Conservation (phyloP, 345 rosid species). For the Anacardium occidentale region DNA sequence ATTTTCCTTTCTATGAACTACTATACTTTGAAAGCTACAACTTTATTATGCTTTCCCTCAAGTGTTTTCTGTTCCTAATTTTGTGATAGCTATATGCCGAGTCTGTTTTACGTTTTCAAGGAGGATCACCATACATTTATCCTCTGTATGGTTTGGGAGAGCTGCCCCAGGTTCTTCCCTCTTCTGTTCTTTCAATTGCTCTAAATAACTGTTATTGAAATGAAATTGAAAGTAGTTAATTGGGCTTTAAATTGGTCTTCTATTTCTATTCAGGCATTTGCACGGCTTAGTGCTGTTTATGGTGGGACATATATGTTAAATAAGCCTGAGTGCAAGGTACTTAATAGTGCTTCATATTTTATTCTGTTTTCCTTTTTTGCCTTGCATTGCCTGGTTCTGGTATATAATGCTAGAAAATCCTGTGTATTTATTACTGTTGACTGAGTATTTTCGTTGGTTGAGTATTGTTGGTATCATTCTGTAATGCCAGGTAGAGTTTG, state of each 20-base stretch:
- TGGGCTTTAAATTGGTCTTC: background rate
- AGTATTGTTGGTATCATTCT: slow-evolving; percentile 21
- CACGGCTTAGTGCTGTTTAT: slow-evolving; percentile 95
- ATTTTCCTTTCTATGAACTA: background rate
- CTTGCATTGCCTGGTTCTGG: background rate
- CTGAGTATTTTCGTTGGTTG: slow-evolving; percentile 7
- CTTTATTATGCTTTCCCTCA: slow-evolving; percentile 9
- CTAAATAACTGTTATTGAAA: background rate
- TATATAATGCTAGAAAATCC: background rate
- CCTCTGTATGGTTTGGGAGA: slow-evolving; percentile 97
- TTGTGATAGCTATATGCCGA: slow-evolving; percentile 74
- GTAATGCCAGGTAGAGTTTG: slow-evolving; percentile 70
- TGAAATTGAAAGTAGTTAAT: background rate
- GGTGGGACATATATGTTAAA: slow-evolving; percentile 98
- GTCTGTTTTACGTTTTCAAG: slow-evolving; percentile 96
- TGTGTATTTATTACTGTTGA: slow-evolving; percentile 1
- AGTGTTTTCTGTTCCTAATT: slow-evolving; percentile 14
- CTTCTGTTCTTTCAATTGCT: background rate
- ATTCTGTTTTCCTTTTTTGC: slow-evolving; percentile 9
- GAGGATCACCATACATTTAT: slow-evolving; percentile 94
- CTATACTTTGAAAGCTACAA: background rate
- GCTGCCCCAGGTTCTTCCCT: slow-evolving; percentile 78
- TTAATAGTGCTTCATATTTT: background rate
- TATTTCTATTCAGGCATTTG: slow-evolving; percentile 66
- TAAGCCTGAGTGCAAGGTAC: slow-evolving; percentile 94